phyloP scores from a whole-genome alignment of 2,329 filamentous ascomycete genomes.

The Leptographium wingfieldii region DNA sequence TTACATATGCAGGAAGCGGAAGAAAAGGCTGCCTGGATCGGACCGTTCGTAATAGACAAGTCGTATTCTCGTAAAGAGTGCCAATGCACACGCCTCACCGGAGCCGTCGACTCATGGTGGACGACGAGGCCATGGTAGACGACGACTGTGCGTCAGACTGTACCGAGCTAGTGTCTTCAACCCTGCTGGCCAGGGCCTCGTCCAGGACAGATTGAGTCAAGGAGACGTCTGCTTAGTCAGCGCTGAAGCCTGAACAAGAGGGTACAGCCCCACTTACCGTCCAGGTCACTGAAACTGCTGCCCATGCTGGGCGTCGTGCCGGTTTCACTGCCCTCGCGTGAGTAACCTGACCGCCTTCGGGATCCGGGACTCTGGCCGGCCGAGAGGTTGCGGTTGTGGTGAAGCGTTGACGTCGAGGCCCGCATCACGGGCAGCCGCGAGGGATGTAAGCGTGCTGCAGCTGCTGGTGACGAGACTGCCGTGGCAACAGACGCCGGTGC shows the following conservation, averaged over 20 bases:
- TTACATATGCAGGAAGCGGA: no score
- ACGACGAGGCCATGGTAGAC: background rate
- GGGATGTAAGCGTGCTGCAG: constrained; percentile 5
- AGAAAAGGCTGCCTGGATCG: background rate
- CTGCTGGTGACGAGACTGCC: background rate
- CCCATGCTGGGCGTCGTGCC: constrained; percentile 61
- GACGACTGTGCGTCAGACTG: background rate
- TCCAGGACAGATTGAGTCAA: background rate
- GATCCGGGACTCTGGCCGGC: constrained; percentile 34
- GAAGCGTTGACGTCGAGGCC: constrained; percentile 40
- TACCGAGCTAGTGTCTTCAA: background rate
- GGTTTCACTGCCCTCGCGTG: constrained; percentile 53
- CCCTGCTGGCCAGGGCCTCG: constrained; percentile 1
- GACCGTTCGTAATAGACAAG: background rate
- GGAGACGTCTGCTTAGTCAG: background rate
- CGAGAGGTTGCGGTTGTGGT: constrained; percentile 27
- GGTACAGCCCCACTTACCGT: constrained; percentile 36
- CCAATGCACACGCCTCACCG: background rate
- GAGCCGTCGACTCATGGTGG: background rate
- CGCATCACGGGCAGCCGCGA: constrained; percentile 16
- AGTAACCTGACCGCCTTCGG: constrained; percentile 33
- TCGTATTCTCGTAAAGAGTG: background rate
- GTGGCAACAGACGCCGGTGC: background rate
- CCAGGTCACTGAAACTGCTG: constrained; percentile 76
- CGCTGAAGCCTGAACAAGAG: no score